phyloP scores from a whole-genome alignment of 2,329 filamentous ascomycete species.

The Cucurbitaria berberidis region DNA sequence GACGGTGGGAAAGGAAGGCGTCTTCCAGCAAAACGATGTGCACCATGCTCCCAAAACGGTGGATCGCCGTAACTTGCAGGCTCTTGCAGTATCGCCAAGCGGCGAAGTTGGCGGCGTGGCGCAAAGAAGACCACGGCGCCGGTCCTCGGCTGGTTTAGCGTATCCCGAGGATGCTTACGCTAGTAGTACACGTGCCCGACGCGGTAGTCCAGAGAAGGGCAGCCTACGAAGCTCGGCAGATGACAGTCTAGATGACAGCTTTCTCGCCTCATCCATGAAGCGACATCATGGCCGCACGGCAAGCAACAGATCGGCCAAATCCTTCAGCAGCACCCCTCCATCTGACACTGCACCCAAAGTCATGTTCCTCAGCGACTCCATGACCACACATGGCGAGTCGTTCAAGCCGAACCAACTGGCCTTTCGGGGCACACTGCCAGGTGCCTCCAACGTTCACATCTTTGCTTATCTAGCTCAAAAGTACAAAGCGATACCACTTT shows the following conservation, averaged over 20 bases:
- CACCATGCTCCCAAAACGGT: conserved; percentile 65
- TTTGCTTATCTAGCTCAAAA: conserved; percentile 54
- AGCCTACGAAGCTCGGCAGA: conserved; percentile 61
- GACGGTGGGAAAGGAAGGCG: conserved; percentile 67
- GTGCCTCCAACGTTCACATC: conserved; percentile 46
- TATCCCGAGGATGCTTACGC: conserved; percentile 47
- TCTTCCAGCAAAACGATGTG: conserved; percentile 68
- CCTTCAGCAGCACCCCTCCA: conserved; percentile 61
- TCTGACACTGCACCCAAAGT: conserved; percentile 55
- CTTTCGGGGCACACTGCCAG: conserved; percentile 57
- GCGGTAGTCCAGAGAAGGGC: conserved; percentile 55
- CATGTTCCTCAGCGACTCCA: conserved; percentile 58
- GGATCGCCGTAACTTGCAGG: conserved; percentile 62
- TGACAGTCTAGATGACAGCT: conserved; percentile 63
- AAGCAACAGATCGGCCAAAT: conserved; percentile 58
- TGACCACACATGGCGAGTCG: conserved; percentile 51
- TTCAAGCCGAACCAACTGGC: conserved; percentile 55
- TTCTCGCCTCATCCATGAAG: conserved; percentile 57
- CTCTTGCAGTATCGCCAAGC: conserved; percentile 63
- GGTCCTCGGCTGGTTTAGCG: conserved; percentile 49
- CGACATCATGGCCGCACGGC: conserved; percentile 55
- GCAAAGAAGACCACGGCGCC: conserved; percentile 57
- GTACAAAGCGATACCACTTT: conserved; percentile 50
- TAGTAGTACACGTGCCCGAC: conserved; percentile 51
- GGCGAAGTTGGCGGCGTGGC: conserved; percentile 63